Evolutionary conservation across 768 basidiomycete species (phyloP).

Genomic region (Punctularia strigosozonata): DNA sequence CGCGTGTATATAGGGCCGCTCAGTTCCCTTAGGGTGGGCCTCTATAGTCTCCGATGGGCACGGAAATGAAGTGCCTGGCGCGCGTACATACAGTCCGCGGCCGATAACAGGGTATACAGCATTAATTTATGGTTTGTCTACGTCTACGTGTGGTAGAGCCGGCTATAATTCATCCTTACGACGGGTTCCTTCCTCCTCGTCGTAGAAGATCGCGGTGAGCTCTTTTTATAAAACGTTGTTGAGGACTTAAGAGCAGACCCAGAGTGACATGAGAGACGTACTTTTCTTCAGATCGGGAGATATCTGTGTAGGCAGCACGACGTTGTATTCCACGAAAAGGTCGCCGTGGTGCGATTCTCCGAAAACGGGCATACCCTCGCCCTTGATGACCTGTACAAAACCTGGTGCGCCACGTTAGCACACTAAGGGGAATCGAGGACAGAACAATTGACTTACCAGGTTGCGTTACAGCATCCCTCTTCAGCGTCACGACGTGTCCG

Average conservation of each 20-base stretch:
- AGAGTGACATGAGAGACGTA: conserved; percentile 30
- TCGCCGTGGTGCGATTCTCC: conserved; percentile 55
- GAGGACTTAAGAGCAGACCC: too few species aligned
- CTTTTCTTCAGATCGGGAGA: conserved; percentile 58
- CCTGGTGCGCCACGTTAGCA: conserved; percentile 27
- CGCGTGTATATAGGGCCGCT: too few species aligned
- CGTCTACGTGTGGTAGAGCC: too few species aligned
- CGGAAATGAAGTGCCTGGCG: too few species aligned
- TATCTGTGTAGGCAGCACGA: conserved; percentile 74
- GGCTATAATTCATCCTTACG: conserved; percentile 1
- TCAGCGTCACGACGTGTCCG: conserved; percentile 63
- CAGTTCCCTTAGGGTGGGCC: too few species aligned
- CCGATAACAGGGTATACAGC: too few species aligned
- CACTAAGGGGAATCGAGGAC: not conserved
- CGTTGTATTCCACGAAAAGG: conserved; percentile 87
- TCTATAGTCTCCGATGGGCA: too few species aligned
- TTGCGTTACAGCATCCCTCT: conserved; percentile 77
- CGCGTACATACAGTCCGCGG: too few species aligned
- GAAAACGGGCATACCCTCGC: conserved; percentile 82
- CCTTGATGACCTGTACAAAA: conserved; percentile 74
- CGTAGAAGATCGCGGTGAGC: too few species aligned
- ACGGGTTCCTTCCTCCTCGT: too few species aligned
- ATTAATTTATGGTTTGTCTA: too few species aligned
- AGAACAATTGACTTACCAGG: conserved; percentile 42
- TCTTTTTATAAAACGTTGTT: too few species aligned